Conservation (phyloP, 345 rosid genomes). For the Ceriops decandra region DNA sequence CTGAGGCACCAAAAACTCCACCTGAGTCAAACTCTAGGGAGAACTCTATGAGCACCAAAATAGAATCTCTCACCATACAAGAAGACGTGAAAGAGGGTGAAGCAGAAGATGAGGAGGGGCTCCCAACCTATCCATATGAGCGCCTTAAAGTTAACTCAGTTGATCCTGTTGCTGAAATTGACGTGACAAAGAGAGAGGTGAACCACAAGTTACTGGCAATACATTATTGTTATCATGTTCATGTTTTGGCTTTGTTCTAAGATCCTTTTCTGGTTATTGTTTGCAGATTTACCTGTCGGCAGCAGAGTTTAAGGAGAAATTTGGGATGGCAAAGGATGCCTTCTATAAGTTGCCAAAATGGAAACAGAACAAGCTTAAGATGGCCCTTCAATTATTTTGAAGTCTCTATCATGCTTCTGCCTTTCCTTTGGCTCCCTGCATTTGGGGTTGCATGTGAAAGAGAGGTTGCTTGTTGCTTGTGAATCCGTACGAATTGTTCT, state of each 20-base stretch:
- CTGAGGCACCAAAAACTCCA: conserved; percentile 42
- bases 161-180: conserved; percentile 74
- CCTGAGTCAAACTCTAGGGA: conserved; percentile 56
- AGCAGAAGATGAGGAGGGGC: conserved; percentile 90
- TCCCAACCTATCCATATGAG: conserved; percentile 68
- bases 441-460: conserved; percentile 35
- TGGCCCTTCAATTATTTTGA: conserved; percentile 75
- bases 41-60: conserved; percentile 60
- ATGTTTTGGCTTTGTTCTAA: conserved; percentile 1
- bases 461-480: conserved; percentile 24
- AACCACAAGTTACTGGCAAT: conserved; percentile 5
- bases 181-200: conserved; percentile 97
- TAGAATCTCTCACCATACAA: conserved; percentile 75
- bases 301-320: conserved; percentile 79
- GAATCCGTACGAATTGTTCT: conserved; percentile 24
- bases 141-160: conserved; percentile 65
- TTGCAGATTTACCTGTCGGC: conserved; percentile 73
- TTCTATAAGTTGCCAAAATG: conserved; percentile 91
- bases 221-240: background rate
- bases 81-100: conserved; percentile 94
- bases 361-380: conserved; percentile 98
- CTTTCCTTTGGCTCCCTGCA: conserved; percentile 29
- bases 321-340: conserved; percentile 77
- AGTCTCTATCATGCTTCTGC: conserved; percentile 28
- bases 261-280: conserved; percentile 6